Conservation (phyloP, 306 rosid genomes). For the Glycine soja region DNA sequence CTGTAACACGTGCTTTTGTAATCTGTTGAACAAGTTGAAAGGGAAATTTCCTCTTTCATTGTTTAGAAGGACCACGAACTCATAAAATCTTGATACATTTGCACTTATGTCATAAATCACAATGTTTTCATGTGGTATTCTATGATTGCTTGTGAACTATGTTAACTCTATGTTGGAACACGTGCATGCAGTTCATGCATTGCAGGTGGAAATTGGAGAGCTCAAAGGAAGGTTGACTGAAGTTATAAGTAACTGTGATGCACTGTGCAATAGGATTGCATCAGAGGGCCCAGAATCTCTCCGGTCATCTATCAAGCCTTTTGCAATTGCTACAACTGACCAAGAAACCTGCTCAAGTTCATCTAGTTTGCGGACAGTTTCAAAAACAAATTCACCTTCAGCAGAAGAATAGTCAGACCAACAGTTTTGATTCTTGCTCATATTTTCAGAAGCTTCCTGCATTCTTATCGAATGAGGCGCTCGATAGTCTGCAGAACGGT, state of each 20-base stretch:
- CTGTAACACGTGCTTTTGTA: conserved; percentile 15
- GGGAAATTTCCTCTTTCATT: conserved; percentile 1
- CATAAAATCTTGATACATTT: conserved; percentile 23
- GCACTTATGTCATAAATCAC: background rate
- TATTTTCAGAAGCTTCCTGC: conserved; percentile 38
- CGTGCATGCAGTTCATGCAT: conserved; percentile 67
- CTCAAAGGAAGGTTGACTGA: conserved; percentile 94
- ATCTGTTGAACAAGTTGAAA: conserved; percentile 33
- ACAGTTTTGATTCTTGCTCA: conserved; percentile 48
- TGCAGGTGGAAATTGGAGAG: conserved; percentile 92
- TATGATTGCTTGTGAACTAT: conserved; percentile 27
- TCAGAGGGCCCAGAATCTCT: conserved; percentile 83
- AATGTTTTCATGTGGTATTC: conserved; percentile 14
- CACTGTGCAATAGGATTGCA: conserved; percentile 79
- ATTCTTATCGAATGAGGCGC: conserved; percentile 5
- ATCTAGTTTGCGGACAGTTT: conserved; percentile 44
- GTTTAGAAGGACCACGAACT: conserved; percentile 2
- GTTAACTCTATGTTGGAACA: conserved; percentile 39
- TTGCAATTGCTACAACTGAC: conserved; percentile 44
- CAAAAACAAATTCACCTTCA: conserved; percentile 48
- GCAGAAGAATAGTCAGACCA: conserved; percentile 59
- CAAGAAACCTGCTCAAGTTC: conserved; percentile 47
- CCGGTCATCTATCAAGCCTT: conserved; percentile 70
- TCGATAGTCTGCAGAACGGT: conserved; percentile 34
- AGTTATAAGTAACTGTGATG: conserved; percentile 88